Evolutionary conservation across 768 basidiomycete species (phyloP), one percentile per base, ranked within the genome.

Genomic region (Cubamyces lactineus): DNA sequence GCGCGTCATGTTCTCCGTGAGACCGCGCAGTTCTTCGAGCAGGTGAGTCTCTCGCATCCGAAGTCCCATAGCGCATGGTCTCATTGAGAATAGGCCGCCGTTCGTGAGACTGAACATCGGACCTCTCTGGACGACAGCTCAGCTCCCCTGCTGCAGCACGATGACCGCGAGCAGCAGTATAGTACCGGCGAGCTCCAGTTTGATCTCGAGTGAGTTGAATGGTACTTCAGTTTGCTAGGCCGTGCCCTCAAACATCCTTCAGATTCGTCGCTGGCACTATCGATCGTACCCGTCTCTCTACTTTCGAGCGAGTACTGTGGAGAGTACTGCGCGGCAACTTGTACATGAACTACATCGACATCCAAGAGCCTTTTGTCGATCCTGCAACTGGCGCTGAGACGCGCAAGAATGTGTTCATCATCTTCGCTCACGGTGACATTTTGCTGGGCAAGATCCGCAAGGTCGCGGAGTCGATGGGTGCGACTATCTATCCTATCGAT

Each of bases 321-420:
- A 92, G 97, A 67, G 93, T 98, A 38, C 83, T 98, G 19, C 89
- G 97, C 61, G 97, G 97, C 52, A 98, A 99, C 73, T 81, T 99
- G 21, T 99, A 96, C 80, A 98, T 99, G 96, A 99, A 98, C 77
- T 90, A 94, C 75, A 92, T 89, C 56, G 96, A 98, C 75, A 98
- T 99, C 67, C 82, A 84, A 41, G 93, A 96, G 67, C 91, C 94
- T 6, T 97, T 98, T 69, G 82, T 94, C 59, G 94, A 98, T 72
- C 91, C 95, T 15, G 82, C 80, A 21, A 92, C 92, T 0, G 90
- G 89, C 39, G 79, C 77, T 19, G 92, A 96, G 78, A 91, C 91
- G 21, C 86, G 91, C 79, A 99, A 98, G 84, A 95, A 98, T 69
- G 97, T 98, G 42, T 99, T 99, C 80, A 96, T 99, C 78, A 98